phyloP scores from a whole-genome alignment of 441 rosid genomes.

The Gossypium lobatum region DNA sequence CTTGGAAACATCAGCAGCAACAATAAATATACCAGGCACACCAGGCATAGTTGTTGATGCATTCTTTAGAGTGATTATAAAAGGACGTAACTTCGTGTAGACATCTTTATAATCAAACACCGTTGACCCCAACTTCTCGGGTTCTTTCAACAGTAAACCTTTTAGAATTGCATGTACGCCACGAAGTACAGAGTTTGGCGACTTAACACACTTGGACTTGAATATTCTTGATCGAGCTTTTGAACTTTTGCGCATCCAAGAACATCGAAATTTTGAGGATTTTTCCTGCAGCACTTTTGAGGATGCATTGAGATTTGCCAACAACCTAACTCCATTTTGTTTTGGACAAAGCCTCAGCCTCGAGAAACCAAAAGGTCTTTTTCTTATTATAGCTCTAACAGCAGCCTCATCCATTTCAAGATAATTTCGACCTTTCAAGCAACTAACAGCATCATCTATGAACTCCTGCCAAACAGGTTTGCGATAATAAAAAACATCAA shows the following conservation, averaged over 20 bases:
- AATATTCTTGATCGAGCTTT: background rate
- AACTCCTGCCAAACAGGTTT: slow-evolving; percentile 64
- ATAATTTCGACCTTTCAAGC: slow-evolving; percentile 40
- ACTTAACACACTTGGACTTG: slow-evolving; percentile 27
- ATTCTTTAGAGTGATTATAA: slow-evolving; percentile 49
- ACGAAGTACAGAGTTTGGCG: slow-evolving; percentile 57
- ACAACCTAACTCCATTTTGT: slow-evolving; percentile 58
- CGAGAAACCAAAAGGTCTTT: slow-evolving; percentile 53
- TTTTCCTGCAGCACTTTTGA: slow-evolving; percentile 30
- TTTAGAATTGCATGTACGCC: slow-evolving; percentile 68
- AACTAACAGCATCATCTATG: slow-evolving; percentile 30
- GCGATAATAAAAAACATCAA: slow-evolving; percentile 54
- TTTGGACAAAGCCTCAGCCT: slow-evolving; percentile 74
- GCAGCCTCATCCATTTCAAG: slow-evolving; percentile 31
- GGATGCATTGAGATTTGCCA: slow-evolving; percentile 62
- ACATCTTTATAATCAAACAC: slow-evolving; percentile 84
- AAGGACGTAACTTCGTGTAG: slow-evolving; percentile 60
- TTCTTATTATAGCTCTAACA: slow-evolving; percentile 35
- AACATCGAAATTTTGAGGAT: slow-evolving; percentile 11
- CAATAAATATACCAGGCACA: slow-evolving; percentile 50
- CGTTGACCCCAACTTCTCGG: slow-evolving; percentile 66
- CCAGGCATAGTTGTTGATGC: slow-evolving; percentile 35
- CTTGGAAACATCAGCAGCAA: slow-evolving; percentile 75
- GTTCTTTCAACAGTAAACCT: slow-evolving; percentile 59
- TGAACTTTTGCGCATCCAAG: slow-evolving; percentile 15